Evolutionary conservation across 805 yeast genomes (phyloP).

Genomic region (Babjeviella inositovora): DNA sequence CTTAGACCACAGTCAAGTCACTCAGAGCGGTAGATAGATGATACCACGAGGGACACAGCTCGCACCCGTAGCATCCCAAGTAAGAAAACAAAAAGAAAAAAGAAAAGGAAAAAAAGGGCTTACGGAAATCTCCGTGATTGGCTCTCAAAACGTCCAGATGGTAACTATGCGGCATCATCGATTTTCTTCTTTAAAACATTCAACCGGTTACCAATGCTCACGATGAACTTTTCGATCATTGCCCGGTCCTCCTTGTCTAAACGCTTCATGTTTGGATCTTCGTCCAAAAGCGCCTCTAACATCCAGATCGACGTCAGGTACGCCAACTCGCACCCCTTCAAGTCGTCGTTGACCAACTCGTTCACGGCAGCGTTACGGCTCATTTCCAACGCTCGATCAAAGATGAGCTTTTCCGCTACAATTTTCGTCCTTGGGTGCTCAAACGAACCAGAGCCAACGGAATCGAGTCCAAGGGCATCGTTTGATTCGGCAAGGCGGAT

Average conservation of each 20-base stretch:
- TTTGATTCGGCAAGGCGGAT: constrained; percentile 36
- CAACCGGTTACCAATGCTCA: constrained; percentile 69
- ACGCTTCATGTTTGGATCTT: constrained; percentile 11
- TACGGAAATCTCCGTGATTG: too few species aligned
- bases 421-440: too few species aligned
- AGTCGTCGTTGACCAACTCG: constrained; percentile 63
- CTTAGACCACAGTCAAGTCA: too few species aligned
- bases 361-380: constrained; percentile 83
- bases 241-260: constrained; percentile 60
- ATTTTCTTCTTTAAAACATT: constrained; percentile 54
- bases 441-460: too few species aligned
- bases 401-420: constrained; percentile 72
- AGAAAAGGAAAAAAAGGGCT: too few species aligned
- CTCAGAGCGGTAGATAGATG: too few species aligned
- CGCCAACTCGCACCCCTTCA: constrained; percentile 68
- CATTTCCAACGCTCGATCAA: constrained; percentile 88
- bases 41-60: too few species aligned
- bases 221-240: constrained; percentile 68
- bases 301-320: constrained; percentile 92
- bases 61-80: too few species aligned
- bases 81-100: too few species aligned
- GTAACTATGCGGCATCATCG: too few species aligned
- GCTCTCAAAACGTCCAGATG: too few species aligned
- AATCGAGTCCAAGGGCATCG: constrained; percentile 11
- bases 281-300: constrained; percentile 72